These are phyloP conservation scores for Zelopaecilomyces penicillatus DNA, from an alignment of 2,329 filamentous ascomycete genomes.

Conservation along the genomic window DNA sequence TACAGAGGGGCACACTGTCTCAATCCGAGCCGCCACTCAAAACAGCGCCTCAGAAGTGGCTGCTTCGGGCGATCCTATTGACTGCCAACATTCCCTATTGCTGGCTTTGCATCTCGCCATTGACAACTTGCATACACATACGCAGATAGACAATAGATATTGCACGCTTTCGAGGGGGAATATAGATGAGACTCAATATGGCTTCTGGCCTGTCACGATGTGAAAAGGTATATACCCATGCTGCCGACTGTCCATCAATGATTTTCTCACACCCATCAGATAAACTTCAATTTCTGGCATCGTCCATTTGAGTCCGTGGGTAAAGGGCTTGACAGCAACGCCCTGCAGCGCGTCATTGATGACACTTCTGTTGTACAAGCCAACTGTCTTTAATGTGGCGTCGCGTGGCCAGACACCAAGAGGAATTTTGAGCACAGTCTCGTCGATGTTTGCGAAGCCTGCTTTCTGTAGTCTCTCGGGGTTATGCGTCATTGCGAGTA, in stretches of 20 bases:
- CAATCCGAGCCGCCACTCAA: too few relatives aligned
- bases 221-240: slow-evolving; percentile 12
- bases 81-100: too few relatives aligned
- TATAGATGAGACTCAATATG: slow-evolving; percentile 1
- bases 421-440: slow-evolving; percentile 34
- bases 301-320: slow-evolving; percentile 25
- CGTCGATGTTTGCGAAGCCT: slow-evolving; percentile 33
- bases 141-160: neutral
- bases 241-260: slow-evolving; percentile 19
- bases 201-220: slow-evolving; percentile 12
- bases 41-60: too few relatives aligned
- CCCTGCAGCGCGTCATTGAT: slow-evolving; percentile 24
- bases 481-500: slow-evolving; percentile 21
- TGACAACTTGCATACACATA: too few relatives aligned
- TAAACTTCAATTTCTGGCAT: slow-evolving; percentile 25
- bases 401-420: slow-evolving; percentile 41
- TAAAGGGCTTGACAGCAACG: slow-evolving; percentile 26
- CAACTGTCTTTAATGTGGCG: slow-evolving; percentile 35
- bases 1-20: too few relatives aligned
- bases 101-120: too few relatives aligned
- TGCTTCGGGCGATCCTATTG: too few relatives aligned
- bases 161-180: neutral
- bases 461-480: slow-evolving; percentile 21
- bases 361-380: slow-evolving; percentile 21
- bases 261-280: slow-evolving; percentile 23